Base-by-base conservation (phyloP, 108 stramenopile species). In the Skeletonema grethae region DNA sequence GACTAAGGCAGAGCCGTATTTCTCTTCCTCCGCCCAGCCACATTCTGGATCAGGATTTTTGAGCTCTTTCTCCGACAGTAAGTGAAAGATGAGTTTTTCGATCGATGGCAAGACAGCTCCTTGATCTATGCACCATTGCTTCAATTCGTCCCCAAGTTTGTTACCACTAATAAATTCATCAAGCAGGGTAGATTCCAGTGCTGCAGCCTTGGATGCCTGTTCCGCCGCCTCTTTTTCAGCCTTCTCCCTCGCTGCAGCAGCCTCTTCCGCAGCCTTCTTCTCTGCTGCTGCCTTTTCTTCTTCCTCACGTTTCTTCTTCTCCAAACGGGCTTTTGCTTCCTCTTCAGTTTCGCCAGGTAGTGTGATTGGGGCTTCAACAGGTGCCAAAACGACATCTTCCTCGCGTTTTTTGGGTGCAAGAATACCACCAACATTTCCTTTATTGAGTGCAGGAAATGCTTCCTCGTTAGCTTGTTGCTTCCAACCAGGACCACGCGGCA, bases 41-140 rank as follows among this genome's bases (percentile, higher is more conserved):
- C 94, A 95, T 36, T 88, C 80, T 7, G 86, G 75, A 64, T 92
- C 86, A 35, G 90, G 90, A 41, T 86, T 85, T 13, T 85, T 77
- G 34, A 86, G 81, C 64, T 91, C 72, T 10, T 76, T 87, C 76
- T 89, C 85, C 0, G 69, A 65, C 35, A 95, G 67, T 20, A 92
- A 65, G n/a, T 82, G 73, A 43, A 83, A 87, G 1, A 95, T 82
- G 7, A 92, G 69, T 15, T 88, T 88, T 53, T 88, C 87, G 5
- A 92, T 79, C 30, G 85, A 67, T 13, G 87, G 87, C 39, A 92
- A 53, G 11, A 80, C 41, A 4, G 57, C 45, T 30, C 77, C 65
- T 63, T 86, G 80, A 15, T 84, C 78, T 35, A 56, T 57, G 57
- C 85, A 76, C 93, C 89, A 90, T 63, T 72, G 69, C 65, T 86